Conservation (phyloP, 352 stramenopile genomes). For the Phytophthora macrochlamydospora region DNA sequence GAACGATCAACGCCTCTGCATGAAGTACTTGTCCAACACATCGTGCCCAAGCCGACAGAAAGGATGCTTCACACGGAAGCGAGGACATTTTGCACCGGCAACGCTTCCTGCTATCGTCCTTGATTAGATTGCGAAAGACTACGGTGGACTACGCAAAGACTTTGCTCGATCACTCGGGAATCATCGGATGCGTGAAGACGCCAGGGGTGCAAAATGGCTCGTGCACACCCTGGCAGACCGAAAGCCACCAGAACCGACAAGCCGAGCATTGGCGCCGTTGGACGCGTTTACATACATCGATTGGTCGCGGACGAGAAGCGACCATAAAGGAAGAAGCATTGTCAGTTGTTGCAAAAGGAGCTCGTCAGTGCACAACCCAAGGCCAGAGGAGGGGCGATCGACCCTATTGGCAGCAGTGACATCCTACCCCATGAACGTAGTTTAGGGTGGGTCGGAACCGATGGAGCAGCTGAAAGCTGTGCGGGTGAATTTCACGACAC, state of each 20-base stretch:
- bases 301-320: background rate
- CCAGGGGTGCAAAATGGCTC: background rate
- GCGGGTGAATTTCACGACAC: background rate
- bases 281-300: no score
- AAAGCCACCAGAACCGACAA: background rate
- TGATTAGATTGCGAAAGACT: slow-evolving; percentile 14
- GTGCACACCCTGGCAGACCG: background rate
- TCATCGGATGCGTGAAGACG: slow-evolving; percentile 1
- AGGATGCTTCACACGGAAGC: slow-evolving; percentile 7
- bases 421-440: background rate
- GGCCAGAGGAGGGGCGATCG: background rate
- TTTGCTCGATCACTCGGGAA: slow-evolving; percentile 8
- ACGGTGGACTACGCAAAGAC: slow-evolving; percentile 5
- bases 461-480: background rate
- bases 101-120: slow-evolving; percentile 11
- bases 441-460: slow-evolving; percentile 2
- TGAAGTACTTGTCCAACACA: slow-evolving; percentile 13
- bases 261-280: background rate
- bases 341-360: background rate
- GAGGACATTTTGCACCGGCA: slow-evolving; percentile 12
- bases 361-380: no score
- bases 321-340: background rate
- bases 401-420: background rate
- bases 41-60: slow-evolving; percentile 14
- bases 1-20: slow-evolving; percentile 16